These are phyloP conservation scores for Boletus barrowsii DNA, from an alignment of 768 basidiomycete species.

Conservation along the genomic window DNA sequence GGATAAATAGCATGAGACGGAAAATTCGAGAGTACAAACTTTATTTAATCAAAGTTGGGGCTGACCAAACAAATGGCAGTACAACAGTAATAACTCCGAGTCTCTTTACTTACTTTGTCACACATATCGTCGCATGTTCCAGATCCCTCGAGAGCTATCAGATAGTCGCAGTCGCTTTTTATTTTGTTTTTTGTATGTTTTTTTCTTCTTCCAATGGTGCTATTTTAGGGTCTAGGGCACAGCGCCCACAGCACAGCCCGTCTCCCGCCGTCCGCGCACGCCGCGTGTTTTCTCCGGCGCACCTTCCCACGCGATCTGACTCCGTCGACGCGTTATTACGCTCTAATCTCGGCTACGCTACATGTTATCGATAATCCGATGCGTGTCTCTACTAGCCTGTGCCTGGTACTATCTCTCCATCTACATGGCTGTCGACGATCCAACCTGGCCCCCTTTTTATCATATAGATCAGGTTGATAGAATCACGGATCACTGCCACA, in stretches of 20 bases:
- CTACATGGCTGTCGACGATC: constrained; percentile 10
- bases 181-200: not conserved
- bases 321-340: constrained; percentile 10
- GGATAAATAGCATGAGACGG: constrained; percentile 48
- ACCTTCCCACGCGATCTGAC: not conserved
- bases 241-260: constrained; percentile 10
- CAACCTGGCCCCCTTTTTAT: constrained; percentile 8
- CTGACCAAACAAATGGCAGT: constrained; percentile 32
- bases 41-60: constrained; percentile 29
- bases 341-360: constrained; percentile 1
- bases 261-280: constrained; percentile 14
- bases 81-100: not conserved
- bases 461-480: constrained; percentile 17
- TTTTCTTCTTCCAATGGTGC: not conserved
- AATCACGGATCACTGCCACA: constrained; percentile 11
- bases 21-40: constrained; percentile 32
- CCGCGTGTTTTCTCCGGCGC: constrained; percentile 22
- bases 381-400: too few relatives aligned
- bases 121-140: not conserved
- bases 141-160: constrained; percentile 3
- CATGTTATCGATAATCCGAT: constrained; percentile 18
- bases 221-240: constrained; percentile 27
- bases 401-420: too few relatives aligned
- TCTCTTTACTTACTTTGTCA: not conserved
- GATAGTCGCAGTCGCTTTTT: not conserved